A percentile compares a stretch with the other conserved stretches of the same genome.
phyloP scores from a whole-genome alignment of 176 grass and related monocot genomes.

The Triticum dicoccoides region DNA sequence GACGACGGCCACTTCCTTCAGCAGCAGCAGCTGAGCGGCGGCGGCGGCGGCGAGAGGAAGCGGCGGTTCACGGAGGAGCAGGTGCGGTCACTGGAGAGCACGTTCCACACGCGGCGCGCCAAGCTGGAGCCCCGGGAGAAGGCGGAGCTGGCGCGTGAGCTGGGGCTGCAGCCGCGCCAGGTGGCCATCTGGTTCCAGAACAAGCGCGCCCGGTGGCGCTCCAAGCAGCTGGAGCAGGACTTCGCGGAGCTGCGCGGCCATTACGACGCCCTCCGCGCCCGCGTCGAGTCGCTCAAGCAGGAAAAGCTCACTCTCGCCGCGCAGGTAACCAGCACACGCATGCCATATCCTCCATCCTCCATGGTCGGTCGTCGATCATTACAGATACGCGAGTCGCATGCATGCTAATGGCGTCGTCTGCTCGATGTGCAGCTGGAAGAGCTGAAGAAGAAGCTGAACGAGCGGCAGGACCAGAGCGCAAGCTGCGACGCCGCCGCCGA shows the following conservation, averaged over 20 bases:
- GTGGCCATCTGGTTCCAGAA: slow-evolving; percentile 99
- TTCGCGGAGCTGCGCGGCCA: slow-evolving; percentile 51
- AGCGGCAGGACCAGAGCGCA: slow-evolving; percentile 23
- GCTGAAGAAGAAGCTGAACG: slow-evolving; percentile 30
- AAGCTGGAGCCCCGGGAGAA: slow-evolving; percentile 83
- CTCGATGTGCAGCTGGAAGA: slow-evolving; percentile 23
- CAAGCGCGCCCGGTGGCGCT: slow-evolving; percentile 82
- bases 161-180: slow-evolving; percentile 89
- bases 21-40: not conserved
- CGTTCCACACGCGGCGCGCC: slow-evolving; percentile 60
- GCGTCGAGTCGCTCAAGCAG: slow-evolving; percentile 39
- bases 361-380: not conserved
- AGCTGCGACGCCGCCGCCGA: slow-evolving; percentile 18
- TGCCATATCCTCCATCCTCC: not conserved
- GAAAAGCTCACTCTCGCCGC: slow-evolving; percentile 47
- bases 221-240: slow-evolving; percentile 92
- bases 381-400: not conserved
- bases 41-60: slow-evolving; percentile 44
- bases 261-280: slow-evolving; percentile 49
- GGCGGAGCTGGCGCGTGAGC: slow-evolving; percentile 71
- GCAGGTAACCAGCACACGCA: slow-evolving; percentile 10
- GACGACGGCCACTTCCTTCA: slow-evolving; percentile 15
- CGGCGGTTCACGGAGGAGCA: slow-evolving; percentile 93
- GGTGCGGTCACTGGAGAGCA: slow-evolving; percentile 85
- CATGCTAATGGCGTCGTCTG: not conserved